A percentile compares a stretch with the other conserved stretches of the same genome.
phyloP scores from a whole-genome alignment of 257 asterid species.

The Ilex asprella region DNA sequence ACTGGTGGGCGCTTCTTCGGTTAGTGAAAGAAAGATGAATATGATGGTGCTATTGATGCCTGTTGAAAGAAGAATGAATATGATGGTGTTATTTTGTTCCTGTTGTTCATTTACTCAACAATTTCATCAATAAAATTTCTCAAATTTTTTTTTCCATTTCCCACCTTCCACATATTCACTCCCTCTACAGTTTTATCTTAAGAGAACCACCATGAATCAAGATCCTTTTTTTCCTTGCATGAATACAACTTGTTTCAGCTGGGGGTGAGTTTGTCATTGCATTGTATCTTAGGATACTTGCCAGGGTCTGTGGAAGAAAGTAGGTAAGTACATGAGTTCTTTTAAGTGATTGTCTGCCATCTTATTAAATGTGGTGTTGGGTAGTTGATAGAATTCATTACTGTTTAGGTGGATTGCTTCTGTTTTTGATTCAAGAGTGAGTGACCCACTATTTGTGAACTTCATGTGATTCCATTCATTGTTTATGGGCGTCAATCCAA shows the following conservation, averaged over 20 bases:
- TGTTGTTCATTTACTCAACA: slow-evolving; percentile 42
- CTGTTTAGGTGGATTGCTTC: background rate
- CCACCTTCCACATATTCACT: background rate
- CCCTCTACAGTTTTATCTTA: too few species aligned
- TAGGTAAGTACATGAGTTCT: slow-evolving; percentile 9
- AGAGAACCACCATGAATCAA: too few species aligned
- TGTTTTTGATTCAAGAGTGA: too few species aligned
- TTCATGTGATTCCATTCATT: too few species aligned
- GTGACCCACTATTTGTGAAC: background rate
- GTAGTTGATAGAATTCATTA: slow-evolving; percentile 30
- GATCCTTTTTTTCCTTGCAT: too few species aligned
- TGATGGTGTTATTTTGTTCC: slow-evolving; percentile 19
- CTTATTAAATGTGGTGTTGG: slow-evolving; percentile 5
- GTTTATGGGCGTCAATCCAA: too few species aligned
- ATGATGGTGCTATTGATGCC: slow-evolving; percentile 33
- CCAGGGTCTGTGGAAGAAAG: slow-evolving; percentile 1
- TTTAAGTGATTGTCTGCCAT: slow-evolving; percentile 25
- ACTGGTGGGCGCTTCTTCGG: slow-evolving; percentile 33
- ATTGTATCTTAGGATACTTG: background rate
- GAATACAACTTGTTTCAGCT: too few species aligned
- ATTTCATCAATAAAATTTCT: slow-evolving; percentile 34
- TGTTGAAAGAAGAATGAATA: background rate
- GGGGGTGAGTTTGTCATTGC: too few species aligned
- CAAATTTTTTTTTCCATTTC: background rate
- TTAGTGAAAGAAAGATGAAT: slow-evolving; percentile 45